A percentile compares a stretch with the other conserved stretches of the same genome.
phyloP scores from a whole-genome alignment of 2,329 filamentous ascomycete species.

The Gaeumannomyces sp. region DNA sequence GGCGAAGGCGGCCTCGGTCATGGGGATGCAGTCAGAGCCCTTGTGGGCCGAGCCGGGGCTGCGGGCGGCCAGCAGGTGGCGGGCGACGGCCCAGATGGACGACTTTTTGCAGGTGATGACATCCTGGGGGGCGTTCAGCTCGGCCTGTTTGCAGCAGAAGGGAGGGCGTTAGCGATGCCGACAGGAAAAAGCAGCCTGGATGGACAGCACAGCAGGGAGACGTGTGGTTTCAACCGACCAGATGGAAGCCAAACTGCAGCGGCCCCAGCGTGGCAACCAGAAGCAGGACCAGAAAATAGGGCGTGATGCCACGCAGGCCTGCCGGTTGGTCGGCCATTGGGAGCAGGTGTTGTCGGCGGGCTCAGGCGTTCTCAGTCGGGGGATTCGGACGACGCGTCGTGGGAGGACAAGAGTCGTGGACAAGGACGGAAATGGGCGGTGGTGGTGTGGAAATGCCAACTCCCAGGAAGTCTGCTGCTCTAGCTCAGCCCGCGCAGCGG shows the following conservation, averaged over 20 bases:
- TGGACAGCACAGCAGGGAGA: background rate
- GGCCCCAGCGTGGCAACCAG: conserved; percentile 75
- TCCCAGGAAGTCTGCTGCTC: background rate
- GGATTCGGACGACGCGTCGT: background rate
- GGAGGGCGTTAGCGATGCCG: conserved; percentile 8
- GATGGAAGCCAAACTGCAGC: conserved; percentile 88
- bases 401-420: background rate
- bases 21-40: conserved; percentile 71
- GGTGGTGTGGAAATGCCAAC: background rate
- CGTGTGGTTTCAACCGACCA: conserved; percentile 47
- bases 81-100: conserved; percentile 27
- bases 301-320: conserved; percentile 49
- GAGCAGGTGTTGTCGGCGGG: too few species aligned
- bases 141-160: conserved; percentile 51
- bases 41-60: background rate
- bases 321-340: background rate
- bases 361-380: background rate
- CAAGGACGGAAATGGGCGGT: background rate
- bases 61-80: conserved; percentile 30
- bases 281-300: conserved; percentile 73
- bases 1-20: conserved; percentile 76
- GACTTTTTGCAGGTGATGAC: conserved; percentile 77
- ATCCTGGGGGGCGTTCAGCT: conserved; percentile 91
- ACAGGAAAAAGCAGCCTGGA: conserved; percentile 11
- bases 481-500: background rate